Conservation (phyloP, 1,139 yeast species). For the Magnusiomyces paraingens region DNA sequence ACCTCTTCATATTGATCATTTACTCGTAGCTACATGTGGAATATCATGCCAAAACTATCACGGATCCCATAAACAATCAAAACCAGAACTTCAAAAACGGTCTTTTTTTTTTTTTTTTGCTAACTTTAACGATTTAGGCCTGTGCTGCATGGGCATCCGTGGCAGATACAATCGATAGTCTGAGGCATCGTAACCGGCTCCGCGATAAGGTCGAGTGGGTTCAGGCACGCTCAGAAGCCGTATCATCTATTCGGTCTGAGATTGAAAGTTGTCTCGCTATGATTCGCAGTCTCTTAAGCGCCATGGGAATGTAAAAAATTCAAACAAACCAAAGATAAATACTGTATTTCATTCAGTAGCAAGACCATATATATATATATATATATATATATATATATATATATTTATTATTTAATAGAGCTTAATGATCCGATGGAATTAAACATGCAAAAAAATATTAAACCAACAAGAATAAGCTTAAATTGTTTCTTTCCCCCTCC, state of each 20-base stretch:
- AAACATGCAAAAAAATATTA: not conserved
- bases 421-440: no score
- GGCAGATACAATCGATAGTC: conserved; percentile 15
- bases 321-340: not conserved
- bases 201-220: conserved; percentile 15
- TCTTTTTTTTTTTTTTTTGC: not conserved
- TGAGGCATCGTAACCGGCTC: conserved; percentile 12
- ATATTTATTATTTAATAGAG: not conserved
- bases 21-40: no score
- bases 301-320: conserved; percentile 6
- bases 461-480: not conserved
- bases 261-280: conserved; percentile 12
- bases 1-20: no score
- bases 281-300: conserved; percentile 14
- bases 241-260: conserved; percentile 11
- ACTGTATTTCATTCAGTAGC: not conserved
- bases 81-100: no score
- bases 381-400: no score
- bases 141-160: conserved; percentile 16
- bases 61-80: no score
- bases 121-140: conserved; percentile 6
- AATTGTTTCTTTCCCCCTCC: not conserved
- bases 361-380: not conserved
- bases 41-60: no score
- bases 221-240: conserved; percentile 9